These are phyloP conservation scores for Leccinum sublutescens DNA, from an alignment of 768 basidiomycete genomes.

Conservation along the genomic window DNA sequence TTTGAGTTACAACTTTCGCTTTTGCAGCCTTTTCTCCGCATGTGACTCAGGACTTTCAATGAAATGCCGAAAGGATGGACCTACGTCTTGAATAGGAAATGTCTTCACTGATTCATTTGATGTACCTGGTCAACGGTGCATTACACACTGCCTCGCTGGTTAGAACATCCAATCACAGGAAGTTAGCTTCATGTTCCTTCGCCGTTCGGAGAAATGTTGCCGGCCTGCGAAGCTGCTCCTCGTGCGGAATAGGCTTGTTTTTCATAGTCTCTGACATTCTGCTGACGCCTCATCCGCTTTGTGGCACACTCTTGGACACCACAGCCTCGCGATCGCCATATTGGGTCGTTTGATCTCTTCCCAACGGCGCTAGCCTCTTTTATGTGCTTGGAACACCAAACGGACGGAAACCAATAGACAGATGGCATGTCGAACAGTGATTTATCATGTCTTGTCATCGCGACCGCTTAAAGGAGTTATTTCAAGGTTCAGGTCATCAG, in stretches of 20 bases:
- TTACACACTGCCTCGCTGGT: constrained; percentile 11
- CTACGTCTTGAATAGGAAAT: constrained; percentile 13
- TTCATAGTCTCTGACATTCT: constrained; percentile 17
- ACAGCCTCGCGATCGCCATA: constrained; percentile 23
- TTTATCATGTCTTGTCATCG: constrained; percentile 6
- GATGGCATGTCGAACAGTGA: background rate
- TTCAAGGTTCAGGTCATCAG: constrained; percentile 1
- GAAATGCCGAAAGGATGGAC: constrained; percentile 7
- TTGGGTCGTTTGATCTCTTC: constrained; percentile 3
- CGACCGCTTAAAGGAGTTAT: constrained; percentile 10
- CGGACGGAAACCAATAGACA: constrained; percentile 7
- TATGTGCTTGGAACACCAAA: background rate
- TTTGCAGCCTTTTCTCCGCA: constrained; percentile 16
- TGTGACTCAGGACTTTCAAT: constrained; percentile 15
- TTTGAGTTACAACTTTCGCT: constrained; percentile 1
- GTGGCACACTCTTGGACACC: constrained; percentile 31
- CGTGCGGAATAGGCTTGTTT: constrained; percentile 4
- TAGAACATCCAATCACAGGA: constrained; percentile 5
- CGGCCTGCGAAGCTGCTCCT: background rate
- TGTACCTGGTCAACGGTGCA: constrained; percentile 23
- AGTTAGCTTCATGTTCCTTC: constrained; percentile 1
- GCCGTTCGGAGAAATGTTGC: background rate
- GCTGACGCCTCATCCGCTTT: constrained; percentile 25
- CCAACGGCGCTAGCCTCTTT: constrained; percentile 2
- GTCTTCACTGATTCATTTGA: constrained; percentile 11